Conservation (phyloP, 495 filamentous ascomycete species). For the Oidiodendron maius region DNA sequence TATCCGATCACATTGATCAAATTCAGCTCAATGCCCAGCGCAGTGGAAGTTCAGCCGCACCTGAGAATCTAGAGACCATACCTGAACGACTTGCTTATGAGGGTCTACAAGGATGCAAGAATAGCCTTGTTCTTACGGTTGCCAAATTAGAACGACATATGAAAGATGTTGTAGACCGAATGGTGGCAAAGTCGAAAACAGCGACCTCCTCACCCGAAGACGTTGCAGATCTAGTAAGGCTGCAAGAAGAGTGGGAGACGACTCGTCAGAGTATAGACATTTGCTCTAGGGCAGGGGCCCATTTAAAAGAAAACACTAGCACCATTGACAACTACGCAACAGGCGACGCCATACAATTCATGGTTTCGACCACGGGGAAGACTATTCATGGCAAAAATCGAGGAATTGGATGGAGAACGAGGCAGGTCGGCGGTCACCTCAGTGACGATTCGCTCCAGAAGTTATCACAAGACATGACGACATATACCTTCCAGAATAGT, state of each 20-base stretch:
- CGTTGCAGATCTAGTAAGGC: conserved; percentile 25
- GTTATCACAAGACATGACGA: conserved; percentile 32
- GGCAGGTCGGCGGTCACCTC: conserved; percentile 36
- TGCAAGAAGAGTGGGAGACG: conserved; percentile 35
- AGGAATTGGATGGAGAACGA: conserved; percentile 34
- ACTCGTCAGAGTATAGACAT: conserved; percentile 32
- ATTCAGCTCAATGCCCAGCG: conserved; percentile 21
- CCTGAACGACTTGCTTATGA: conserved; percentile 30
- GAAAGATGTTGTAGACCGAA: conserved; percentile 26
- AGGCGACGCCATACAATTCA: conserved; percentile 34
- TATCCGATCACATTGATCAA: conserved; percentile 34
- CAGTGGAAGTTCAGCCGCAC: conserved; percentile 9
- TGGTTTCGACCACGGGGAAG: conserved; percentile 35
- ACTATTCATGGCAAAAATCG: conserved; percentile 31
- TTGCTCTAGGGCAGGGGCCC: conserved; percentile 29
- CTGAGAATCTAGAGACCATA: conserved; percentile 12
- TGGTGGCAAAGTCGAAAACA: conserved; percentile 29
- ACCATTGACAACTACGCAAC: conserved; percentile 33
- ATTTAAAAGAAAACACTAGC: conserved; percentile 30
- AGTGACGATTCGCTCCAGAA: conserved; percentile 31
- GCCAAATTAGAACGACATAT: conserved; percentile 32
- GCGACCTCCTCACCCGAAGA: conserved; percentile 27
- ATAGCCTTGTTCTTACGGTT: conserved; percentile 25
- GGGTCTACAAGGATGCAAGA: conserved; percentile 34
- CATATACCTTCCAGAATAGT: conserved; percentile 16